Evolutionary conservation across 768 basidiomycete species (phyloP), one percentile per base, ranked within the genome.

Genomic region (Gloeostereum incarnatum): DNA sequence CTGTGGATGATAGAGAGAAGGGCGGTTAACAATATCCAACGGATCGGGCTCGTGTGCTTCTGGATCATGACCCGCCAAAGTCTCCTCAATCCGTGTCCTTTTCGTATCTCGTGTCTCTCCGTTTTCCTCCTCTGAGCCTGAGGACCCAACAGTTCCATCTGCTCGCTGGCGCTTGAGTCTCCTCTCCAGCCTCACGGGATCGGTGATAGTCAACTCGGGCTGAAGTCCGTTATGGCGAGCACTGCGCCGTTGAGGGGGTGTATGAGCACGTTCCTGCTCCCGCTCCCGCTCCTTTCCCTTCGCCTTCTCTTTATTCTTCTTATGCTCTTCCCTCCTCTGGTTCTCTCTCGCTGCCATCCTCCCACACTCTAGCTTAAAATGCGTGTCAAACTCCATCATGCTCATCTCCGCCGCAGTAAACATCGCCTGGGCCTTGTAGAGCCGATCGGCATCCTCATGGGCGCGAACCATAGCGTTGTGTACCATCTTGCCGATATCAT

Each of bases 401-500:
- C 86, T 81, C 46, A 93, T 82, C 52, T 96, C 70, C 1, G 87
- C 70, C 13, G 87, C 83, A 17, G 78, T 89, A 45, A 80, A 75
- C 89, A 99, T 89, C 26, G 88, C 82, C 44, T 89, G 83, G 0
- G 94, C 88, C 45, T 81, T 83, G 51, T 75, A 62, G 13, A 75
- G 51, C 31, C 73, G 61, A 3, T 84, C 83, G n/a, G n/a, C n/a
- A n/a, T n/a, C n/a, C n/a, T n/a, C n/a, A n/a, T n/a, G n/a, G n/a
- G 65, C 52, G 16, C 75, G 69, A 13, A 75, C 63, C 17, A 69
- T 57, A 0, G 82, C 78, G 40, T 88, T 86, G 50, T 86, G 77
- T 14, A 88, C 78, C 45, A 90, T 88, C 60, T 81, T 84, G 42
- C 71, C 69, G 39, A 91, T 69, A 47, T 90, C 86, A 32, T 80